Evolutionary conservation across 371 early-diverging fungal species (phyloP), one percentile per base, ranked within the genome.

Genomic region (Circinella minor): DNA sequence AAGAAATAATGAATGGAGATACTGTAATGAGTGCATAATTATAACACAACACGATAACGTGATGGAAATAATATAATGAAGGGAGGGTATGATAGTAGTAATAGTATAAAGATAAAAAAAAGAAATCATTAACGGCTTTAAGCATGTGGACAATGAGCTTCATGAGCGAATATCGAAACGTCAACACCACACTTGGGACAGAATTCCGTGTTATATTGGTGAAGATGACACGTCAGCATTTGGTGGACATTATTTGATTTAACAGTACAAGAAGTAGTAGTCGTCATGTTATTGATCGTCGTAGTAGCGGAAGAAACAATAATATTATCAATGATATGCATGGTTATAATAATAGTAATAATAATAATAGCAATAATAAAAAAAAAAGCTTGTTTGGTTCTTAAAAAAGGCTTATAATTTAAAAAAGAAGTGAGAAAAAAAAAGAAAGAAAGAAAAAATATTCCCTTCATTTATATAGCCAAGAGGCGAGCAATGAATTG

Each of bases 161-260:
- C 71, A n/a, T 70, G 71, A 20, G 66, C 47, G 39, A 65, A 66
- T 61, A 59, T 65, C 10, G 71, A 61, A 13, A 66, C 61, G 43
- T 70, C 71, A 38, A 70, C 66, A 38, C 71, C 71, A 61, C 71
- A 70, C 54, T 48, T 48, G 15, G 71, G 71, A 62, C 71, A 70
- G 36, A 70, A 70, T 3, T 65, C 48, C 37, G 48, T 65, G 14
- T 65, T 55, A n/a, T 15, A 4, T 20, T 57, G 11, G 4, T 51
- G 14, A 51, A 17, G 51, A 51, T 8, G 51, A n/a, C 51, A 51
- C 15, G n/a, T n/a, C 51, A 51, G 15, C n/a, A 15, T 14, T n/a
- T 51, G 51, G 8, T 17, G n/a, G 8, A 0, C 5, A 51, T 4
- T 17, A 15, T n/a, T n/a, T 5, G 15, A 4, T 5, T 51, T 51